Evolutionary conservation across 495 filamentous ascomycete species (phyloP), one percentile per base, ranked within the genome.

Genomic region (Paragyromitra xinjiangensis): DNA sequence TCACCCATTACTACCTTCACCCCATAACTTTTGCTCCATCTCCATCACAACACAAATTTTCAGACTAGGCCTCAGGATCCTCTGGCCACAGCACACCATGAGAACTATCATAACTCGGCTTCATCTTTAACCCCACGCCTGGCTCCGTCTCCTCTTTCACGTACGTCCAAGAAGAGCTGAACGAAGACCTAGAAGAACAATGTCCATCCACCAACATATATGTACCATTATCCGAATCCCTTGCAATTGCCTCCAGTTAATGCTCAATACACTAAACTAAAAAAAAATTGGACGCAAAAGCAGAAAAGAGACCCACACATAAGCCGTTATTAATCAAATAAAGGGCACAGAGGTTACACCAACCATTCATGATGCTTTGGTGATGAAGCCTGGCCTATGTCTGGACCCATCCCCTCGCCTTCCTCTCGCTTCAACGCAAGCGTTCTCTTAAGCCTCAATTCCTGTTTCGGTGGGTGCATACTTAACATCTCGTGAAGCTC

Each of bases 371-470:
- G 29, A 67, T 73, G 61, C 61, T 29, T 24, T 29, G 22, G 61
- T 6, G 69, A 29, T 14, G 61, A 73, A 34, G 14, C 11, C 5
- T 12, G 19, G 12, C 8, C 42, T 50, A 9, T 34, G 3, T 62
- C 59, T 7, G 3, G 42, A 22, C 24, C 37, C 34, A 66, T 42
- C 48, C 34, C 70, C 39, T 65, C 58, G 8, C 19, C 67, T 34
- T 73, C 70, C 34, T 73, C 70, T 42, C 61, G 70, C 8, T 73
- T 73, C 22, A 73, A 42, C 8, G 70, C 70, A 55, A 73, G 61
- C 4, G 70, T 73, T 44, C 70, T 73, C 62, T 73, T 73, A n/a
- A 73, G 37, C 11, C 70, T 66, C 48, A 73, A 44, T 16, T 73
- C 70, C 12, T 73, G 70, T 34, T 73, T 73, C 9, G 70, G 70